Percentiles rank a stretch among this genome's conserved stretches.
phyloP scores from a whole-genome alignment of 2,329 filamentous ascomycete genomes.

The Talaromyces marneffei region DNA sequence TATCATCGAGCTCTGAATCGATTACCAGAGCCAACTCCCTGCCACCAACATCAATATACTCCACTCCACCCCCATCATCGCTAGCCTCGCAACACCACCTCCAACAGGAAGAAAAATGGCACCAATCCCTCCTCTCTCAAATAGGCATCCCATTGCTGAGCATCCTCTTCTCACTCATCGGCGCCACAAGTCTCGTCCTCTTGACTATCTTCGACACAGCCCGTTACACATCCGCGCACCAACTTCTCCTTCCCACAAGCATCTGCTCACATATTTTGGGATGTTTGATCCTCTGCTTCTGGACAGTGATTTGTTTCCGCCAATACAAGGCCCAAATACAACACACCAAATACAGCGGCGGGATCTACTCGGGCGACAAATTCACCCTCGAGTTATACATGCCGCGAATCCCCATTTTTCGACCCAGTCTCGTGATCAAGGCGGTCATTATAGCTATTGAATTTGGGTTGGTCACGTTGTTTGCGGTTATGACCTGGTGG shows the following conservation, averaged over 20 bases:
- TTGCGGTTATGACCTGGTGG: conserved; percentile 9
- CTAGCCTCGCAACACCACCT: background rate
- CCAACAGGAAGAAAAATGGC: background rate
- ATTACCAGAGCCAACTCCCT: background rate
- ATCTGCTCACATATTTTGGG: conserved; percentile 5
- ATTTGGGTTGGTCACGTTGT: background rate
- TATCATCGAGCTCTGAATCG: background rate
- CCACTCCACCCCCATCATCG: background rate
- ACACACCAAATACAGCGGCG: background rate
- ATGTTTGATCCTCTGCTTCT: conserved; percentile 10
- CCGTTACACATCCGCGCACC: background rate
- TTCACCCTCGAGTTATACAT: background rate
- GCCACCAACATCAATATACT: conserved; percentile 1
- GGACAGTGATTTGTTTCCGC: background rate
- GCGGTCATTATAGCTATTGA: conserved; percentile 5
- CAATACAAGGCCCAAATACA: background rate
- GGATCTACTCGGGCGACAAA: conserved; percentile 6
- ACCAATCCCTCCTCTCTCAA: background rate
- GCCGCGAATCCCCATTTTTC: background rate
- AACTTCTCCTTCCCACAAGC: conserved; percentile 2
- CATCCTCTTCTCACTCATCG: conserved; percentile 6
- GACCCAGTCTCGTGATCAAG: conserved; percentile 6
- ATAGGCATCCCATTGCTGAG: conserved; percentile 1
- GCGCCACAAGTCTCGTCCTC: conserved; percentile 7
- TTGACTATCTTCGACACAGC: conserved; percentile 13